Base-by-base conservation (phyloP, 306 rosid species). In the Gastrolobium bilobum region DNA sequence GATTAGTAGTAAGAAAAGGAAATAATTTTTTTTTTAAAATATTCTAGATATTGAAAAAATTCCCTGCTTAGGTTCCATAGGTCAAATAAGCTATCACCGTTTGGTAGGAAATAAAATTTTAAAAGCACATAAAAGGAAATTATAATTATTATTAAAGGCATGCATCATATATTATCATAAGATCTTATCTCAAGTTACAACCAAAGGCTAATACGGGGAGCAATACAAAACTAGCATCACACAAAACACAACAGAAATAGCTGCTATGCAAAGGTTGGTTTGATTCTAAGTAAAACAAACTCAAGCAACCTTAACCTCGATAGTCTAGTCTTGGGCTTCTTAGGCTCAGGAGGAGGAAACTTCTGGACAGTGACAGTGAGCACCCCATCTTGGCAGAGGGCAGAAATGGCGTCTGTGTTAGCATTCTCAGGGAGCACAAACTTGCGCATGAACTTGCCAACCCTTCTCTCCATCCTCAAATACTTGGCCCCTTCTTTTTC, bases 261-360 rank as follows among this genome's bases (percentile, higher is more conserved):
- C 8, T 6, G 7, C 33, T 51, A 40, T 9, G 35, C 31, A 10
- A 9, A 53, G 37, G n/a, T n/a, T 6, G 47, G n/a, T n/a, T n/a
- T n/a, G 26, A 39, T 7, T 40, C 4, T 3, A 34, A 57, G 3
- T 33, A 0, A 26, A 68, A 0, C 7, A 5, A 3, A 1, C 6
- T 85, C 78, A 94, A 42, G 81, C 96, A 43, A 96, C 39, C 87
- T 89, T 90, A 15, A 96, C 97, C 88, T 96, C 88, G 4, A 93
- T 82, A 3, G 89, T 85, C 88, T 82, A 3, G 89, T 85, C 88
- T 87, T 94, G 5, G 97, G 90, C 82, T 94, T 92, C 89, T 94
- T 94, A 3, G 99, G 99, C 86, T 91, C 86, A 37, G 99, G 98
- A 2, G 99, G 99, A 1, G 97, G 98, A 78, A 93, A 78, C 84